Base-by-base conservation (phyloP, 805 yeast species). In the Spathaspora boniae region DNA sequence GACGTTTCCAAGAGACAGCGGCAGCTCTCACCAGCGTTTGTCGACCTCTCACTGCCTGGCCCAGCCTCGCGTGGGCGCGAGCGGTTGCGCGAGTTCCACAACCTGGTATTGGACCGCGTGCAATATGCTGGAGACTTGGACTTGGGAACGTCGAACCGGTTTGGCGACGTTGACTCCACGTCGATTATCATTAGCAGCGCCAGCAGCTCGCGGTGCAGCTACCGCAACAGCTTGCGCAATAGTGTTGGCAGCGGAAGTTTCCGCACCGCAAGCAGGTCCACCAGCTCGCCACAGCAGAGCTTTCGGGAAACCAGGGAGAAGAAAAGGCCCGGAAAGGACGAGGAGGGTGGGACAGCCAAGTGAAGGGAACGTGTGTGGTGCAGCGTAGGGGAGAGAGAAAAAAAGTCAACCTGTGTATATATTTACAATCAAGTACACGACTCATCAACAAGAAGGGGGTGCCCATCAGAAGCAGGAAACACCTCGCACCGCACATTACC, bases 71-170 rank as follows among this genome's bases (percentile, higher is more conserved):
- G 26, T 9, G 22, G 37, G 6, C 38, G 34, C 7, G 18, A 21
- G 16, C 24, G 31, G 19, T 30, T 38, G 18, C 17, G 30, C 25
- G 38, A 31, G 25, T 34, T 34, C 8, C 39, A 38, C 22, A 17
- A 24, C 9, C 31, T 35, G 21, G 39, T 38, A n/a, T 38, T 38
- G 9, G 39, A 38, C 12, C 26, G 25, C 34, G 34, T 34, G 5
- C 42, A 38, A 20, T 38, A 16, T 28, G 26, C 28, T 16, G 42
- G 42, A 11, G 42, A 38, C 19, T 31, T 38, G 27, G 36, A 31
- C 18, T 14, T 31, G 15, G 38, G 38, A 6, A 35, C 38, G 4
- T 26, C 29, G 23, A 36, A 35, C 23, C 26, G 43, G 16, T 39
- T 29, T 24, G 39, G 40, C 9, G 37, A 28, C 9, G 29, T 33